These are phyloP conservation scores for Trapa bicornis DNA, from an alignment of 345 rosid genomes.

Conservation along the genomic window DNA sequence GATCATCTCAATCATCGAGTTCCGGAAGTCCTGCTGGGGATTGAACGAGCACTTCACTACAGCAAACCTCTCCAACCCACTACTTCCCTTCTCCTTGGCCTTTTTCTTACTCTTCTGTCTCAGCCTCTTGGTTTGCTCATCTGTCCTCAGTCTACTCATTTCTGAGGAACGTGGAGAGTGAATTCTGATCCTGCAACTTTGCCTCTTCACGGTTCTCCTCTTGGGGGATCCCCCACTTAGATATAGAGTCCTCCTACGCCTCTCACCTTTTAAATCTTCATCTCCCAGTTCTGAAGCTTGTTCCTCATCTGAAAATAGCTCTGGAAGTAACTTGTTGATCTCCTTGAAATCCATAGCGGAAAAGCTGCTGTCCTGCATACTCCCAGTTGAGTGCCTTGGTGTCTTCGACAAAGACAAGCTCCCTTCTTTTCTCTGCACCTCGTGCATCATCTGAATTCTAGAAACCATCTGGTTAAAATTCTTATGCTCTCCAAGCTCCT, in stretches of 20 bases:
- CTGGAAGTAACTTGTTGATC: conserved; percentile 9
- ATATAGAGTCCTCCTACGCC: conserved; percentile 60
- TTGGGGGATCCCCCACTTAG: conserved; percentile 37
- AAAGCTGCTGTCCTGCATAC: neutral
- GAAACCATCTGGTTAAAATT: conserved; percentile 36
- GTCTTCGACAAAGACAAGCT: conserved; percentile 29
- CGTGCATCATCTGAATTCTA: conserved; percentile 30
- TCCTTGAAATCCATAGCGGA: conserved; percentile 9
- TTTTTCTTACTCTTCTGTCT: conserved; percentile 37
- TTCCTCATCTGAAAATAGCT: neutral
- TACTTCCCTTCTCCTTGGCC: conserved; percentile 12
- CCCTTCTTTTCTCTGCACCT: conserved; percentile 14
- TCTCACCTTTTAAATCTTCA: conserved; percentile 31
- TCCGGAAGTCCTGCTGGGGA: conserved; percentile 72
- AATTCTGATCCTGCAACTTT: conserved; percentile 32
- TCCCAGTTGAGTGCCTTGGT: conserved; percentile 26
- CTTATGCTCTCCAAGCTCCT: conserved; percentile 13
- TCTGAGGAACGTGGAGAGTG: conserved; percentile 47
- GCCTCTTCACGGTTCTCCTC: conserved; percentile 24
- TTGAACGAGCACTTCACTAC: conserved; percentile 60
- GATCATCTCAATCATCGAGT: conserved; percentile 89
- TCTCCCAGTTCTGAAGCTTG: conserved; percentile 4
- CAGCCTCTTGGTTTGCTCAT: conserved; percentile 44
- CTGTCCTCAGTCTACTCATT: conserved; percentile 18
- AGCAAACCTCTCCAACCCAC: conserved; percentile 47